Conservation (phyloP, 2,329 filamentous ascomycete genomes). For the Diaporthe sp. region DNA sequence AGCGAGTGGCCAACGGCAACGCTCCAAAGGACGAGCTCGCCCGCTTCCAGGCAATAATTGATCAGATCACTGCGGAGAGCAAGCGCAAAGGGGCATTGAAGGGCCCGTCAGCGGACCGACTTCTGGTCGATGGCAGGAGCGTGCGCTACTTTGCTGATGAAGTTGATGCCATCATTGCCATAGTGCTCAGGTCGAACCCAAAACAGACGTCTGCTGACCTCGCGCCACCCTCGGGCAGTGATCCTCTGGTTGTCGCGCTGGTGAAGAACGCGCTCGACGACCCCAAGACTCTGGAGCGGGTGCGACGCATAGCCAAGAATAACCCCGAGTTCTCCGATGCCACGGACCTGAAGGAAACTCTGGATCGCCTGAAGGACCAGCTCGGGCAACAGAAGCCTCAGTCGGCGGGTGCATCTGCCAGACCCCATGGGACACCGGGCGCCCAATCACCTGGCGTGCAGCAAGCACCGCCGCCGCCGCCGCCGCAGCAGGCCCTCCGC, state of each 20-base stretch:
- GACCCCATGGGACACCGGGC: slow-evolving; percentile 42
- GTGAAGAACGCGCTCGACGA: slow-evolving; percentile 72
- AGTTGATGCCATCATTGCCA: slow-evolving; percentile 69
- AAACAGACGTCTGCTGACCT: slow-evolving; percentile 68
- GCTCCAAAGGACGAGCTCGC: slow-evolving; percentile 80
- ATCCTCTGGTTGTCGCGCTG: slow-evolving; percentile 68
- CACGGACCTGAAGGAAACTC: slow-evolving; percentile 65
- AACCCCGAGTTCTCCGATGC: slow-evolving; percentile 66
- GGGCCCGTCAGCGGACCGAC: slow-evolving; percentile 67
- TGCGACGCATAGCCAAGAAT: slow-evolving; percentile 67
- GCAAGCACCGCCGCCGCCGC: slow-evolving; percentile 39
- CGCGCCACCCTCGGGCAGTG: slow-evolving; percentile 66
- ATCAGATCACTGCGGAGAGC: slow-evolving; percentile 77
- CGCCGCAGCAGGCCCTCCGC: slow-evolving; percentile 67
- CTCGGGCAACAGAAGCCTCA: slow-evolving; percentile 54
- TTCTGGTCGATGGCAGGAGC: slow-evolving; percentile 68
- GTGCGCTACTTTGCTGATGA: slow-evolving; percentile 73
- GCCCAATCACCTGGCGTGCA: slow-evolving; percentile 35
- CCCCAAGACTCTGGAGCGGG: slow-evolving; percentile 61
- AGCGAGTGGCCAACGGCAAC: slow-evolving; percentile 82
- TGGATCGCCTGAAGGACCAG: slow-evolving; percentile 63
- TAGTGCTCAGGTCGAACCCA: slow-evolving; percentile 72
- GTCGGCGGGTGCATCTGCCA: slow-evolving; percentile 41
- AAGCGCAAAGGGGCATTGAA: slow-evolving; percentile 65
- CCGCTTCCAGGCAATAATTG: slow-evolving; percentile 85